Percentiles rank a stretch among this genome's conserved stretches.
Evolutionary conservation across 2,329 filamentous ascomycete genomes (phyloP).

Genomic region (Macrophomina phaseolina): DNA sequence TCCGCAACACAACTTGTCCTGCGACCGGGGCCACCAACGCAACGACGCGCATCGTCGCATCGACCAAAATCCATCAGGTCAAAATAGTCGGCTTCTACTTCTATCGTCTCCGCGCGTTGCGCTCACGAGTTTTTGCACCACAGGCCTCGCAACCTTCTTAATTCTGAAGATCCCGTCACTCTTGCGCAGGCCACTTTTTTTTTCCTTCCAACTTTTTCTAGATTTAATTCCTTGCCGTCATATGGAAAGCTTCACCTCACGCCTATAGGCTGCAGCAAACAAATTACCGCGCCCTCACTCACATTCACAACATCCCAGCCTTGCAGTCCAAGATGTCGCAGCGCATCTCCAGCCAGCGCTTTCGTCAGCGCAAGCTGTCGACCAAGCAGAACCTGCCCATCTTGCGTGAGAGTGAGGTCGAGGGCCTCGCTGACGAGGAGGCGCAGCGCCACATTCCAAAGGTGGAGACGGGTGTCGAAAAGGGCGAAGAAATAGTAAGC

Average conservation of each 20-base stretch:
- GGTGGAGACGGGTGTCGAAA: constrained; percentile 95
- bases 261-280: constrained; percentile 17
- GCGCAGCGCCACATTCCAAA: constrained; percentile 80
- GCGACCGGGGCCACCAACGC: constrained; percentile 19
- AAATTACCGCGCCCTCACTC: not conserved
- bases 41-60: not conserved
- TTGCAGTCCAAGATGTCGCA: constrained; percentile 41
- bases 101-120: not conserved
- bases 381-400: constrained; percentile 87
- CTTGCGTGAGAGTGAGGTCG: constrained; percentile 88
- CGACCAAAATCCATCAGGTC: not conserved
- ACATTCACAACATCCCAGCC: not conserved
- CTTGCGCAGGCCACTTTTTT: not conserved
- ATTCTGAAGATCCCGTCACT: not conserved
- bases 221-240: constrained; percentile 23
- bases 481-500: constrained; percentile 96
- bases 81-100: not conserved
- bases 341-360: constrained; percentile 59
- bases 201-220: not conserved
- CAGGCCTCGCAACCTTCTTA: not conserved
- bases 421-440: constrained; percentile 82
- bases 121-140: not conserved
- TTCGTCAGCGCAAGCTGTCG: constrained; percentile 89
- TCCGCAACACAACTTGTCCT: constrained; percentile 4
- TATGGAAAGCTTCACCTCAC: constrained; percentile 20